Percentiles rank a stretch among this genome's conserved stretches.
phyloP scores from a whole-genome alignment of 306 rosid genomes.

The Crataegus laevigata region DNA sequence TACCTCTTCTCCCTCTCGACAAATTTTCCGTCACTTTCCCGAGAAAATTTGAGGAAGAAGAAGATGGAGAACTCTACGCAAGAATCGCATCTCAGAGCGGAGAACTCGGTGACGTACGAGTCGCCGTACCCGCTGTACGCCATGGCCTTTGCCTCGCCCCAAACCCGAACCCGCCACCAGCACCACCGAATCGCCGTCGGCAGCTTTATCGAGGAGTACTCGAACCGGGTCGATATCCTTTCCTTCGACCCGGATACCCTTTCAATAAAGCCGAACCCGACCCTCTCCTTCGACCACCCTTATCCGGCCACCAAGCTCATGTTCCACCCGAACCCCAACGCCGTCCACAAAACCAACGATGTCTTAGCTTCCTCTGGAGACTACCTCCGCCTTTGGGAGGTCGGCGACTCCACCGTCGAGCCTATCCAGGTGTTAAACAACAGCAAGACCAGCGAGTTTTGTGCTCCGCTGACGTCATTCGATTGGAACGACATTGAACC shows the following conservation, averaged over 20 bases:
- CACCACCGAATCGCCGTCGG: conserved; percentile 66
- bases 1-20: not conserved
- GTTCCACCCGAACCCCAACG: conserved; percentile 62
- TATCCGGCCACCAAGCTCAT: conserved; percentile 95
- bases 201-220: conserved; percentile 73
- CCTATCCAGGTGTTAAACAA: conserved; percentile 71
- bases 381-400: conserved; percentile 95
- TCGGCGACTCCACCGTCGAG: conserved; percentile 55
- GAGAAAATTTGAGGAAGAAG: not conserved
- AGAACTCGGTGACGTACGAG: conserved; percentile 54
- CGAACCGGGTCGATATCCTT: conserved; percentile 77
- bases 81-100: conserved; percentile 56
- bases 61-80: conserved; percentile 61
- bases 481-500: conserved; percentile 96
- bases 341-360: conserved; percentile 42
- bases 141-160: conserved; percentile 55
- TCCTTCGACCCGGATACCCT: conserved; percentile 70
- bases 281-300: conserved; percentile 90
- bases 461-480: conserved; percentile 90
- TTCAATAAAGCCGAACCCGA: conserved; percentile 38
- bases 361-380: conserved; percentile 94
- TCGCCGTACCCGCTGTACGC: conserved; percentile 76
- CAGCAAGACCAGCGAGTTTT: conserved; percentile 75
- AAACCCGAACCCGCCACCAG: conserved; percentile 9
- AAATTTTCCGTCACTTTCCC: not conserved